Evolutionary conservation across 352 stramenopile genomes (phyloP), one percentile per base, ranked within the genome.

Genomic region (Phytophthora rubi): DNA sequence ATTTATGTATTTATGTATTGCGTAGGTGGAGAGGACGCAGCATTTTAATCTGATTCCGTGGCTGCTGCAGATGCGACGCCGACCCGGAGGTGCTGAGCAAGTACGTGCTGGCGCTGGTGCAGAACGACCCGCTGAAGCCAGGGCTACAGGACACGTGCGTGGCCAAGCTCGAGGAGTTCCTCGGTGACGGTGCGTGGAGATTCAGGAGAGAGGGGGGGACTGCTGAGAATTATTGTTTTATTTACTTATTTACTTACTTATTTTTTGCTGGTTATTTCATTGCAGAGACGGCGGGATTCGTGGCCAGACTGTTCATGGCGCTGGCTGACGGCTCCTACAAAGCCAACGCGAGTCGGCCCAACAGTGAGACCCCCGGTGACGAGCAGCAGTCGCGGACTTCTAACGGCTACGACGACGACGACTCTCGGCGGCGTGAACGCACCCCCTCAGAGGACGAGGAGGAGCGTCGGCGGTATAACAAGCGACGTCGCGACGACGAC

Each of bases 1-100:
- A 39, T 35, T 35, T 35, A 35, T 35, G 30, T 7, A 35, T 35
- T 35, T 35, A 35, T 35, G 4, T 35, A 35, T 35, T 35, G 6
- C 32, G 32, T 10, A 9, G 32, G 9, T 37, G 32, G 32, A 10
- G 32, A 10, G 32, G 32, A 26, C 23, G 23, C 23, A 26, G 23
- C 32, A 35, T 35, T 37, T 37, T 37, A 26, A 47, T 63, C 51
- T 62, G 28, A 39, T 49, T 64, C 8, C 28, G 23, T 26, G 23
- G 23, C 23, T 26, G 23, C 23, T 45, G 2, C 56, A 96, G 89
- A 62, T 95, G 89, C 60, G 89, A 96, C 44, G 89, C 89, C 1
- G 89, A 96, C 68, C 89, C 89, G 1, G 87, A 93, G 23, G 89
- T 96, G 53, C 62, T 96, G 66, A 94, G 86, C 66, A 96, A 96